These are phyloP conservation scores for Ascoidea tarda DNA, from an alignment of 805 yeast genomes.

Conservation along the genomic window DNA sequence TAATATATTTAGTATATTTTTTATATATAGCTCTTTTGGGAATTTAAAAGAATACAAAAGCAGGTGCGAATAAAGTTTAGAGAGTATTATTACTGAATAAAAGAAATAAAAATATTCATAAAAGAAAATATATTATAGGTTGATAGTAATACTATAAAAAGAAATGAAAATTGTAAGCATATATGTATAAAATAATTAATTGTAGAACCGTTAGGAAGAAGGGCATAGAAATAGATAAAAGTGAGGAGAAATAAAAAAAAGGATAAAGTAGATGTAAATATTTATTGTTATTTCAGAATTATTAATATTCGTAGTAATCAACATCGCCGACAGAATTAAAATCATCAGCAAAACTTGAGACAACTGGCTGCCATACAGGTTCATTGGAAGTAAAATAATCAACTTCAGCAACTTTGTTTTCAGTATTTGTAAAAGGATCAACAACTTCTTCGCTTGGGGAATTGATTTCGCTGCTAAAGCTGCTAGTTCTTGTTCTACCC, in stretches of 20 bases:
- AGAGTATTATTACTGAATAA: no score
- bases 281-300: neutral
- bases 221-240: neutral
- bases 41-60: no score
- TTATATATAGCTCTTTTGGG: no score
- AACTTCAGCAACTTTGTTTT: neutral
- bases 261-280: neutral
- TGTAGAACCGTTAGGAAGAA: neutral
- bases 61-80: no score
- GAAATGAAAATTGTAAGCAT: neutral
- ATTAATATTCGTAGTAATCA: neutral
- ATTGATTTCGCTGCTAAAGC: neutral
- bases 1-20: no score
- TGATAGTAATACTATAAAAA: neutral
- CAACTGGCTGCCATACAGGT: neutral
- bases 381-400: neutral
- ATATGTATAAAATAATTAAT: no score
- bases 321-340: neutral
- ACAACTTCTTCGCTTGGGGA: neutral
- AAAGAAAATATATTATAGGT: no score
- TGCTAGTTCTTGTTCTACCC: neutral
- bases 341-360: neutral
- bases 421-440: neutral
- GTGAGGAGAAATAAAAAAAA: neutral
- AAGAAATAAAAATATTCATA: no score